Evolutionary conservation across 176 grass and related monocot species (phyloP).

Genomic region (Musa itinerans): DNA sequence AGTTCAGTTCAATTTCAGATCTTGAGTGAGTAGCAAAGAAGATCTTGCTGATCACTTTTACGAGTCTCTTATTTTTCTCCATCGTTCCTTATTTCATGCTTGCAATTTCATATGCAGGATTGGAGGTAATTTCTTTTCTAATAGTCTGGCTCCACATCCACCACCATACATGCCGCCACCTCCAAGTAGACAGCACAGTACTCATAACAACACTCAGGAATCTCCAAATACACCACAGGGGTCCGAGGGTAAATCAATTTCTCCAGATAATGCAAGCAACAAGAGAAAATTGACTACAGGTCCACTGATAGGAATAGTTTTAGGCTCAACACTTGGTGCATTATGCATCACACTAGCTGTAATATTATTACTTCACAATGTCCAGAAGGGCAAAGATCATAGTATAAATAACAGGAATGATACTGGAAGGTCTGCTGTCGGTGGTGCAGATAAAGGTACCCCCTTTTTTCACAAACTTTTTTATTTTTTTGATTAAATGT

Average conservation of each 20-base stretch:
- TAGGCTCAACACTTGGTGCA: slow-evolving; percentile 49
- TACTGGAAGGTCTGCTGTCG: slow-evolving; percentile 41
- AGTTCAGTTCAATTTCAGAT: slow-evolving; percentile 65
- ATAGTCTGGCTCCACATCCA: slow-evolving; percentile 65
- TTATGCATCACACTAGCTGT: slow-evolving; percentile 38
- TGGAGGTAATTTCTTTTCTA: slow-evolving; percentile 75
- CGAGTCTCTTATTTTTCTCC: neutral
- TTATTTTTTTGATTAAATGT: slow-evolving; percentile 10
- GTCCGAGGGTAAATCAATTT: slow-evolving; percentile 21
- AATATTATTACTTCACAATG: slow-evolving; percentile 38
- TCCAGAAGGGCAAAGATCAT: slow-evolving; percentile 52
- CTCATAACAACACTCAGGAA: slow-evolving; percentile 25
- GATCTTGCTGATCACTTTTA: neutral
- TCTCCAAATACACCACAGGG: slow-evolving; percentile 31
- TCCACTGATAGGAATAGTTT: slow-evolving; percentile 48
- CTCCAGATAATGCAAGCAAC: slow-evolving; percentile 30
- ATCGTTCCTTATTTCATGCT: slow-evolving; percentile 1
- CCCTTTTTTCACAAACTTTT: slow-evolving; percentile 1
- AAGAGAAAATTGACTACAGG: slow-evolving; percentile 46
- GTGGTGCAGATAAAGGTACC: slow-evolving; percentile 66
- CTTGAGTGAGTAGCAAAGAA: slow-evolving; percentile 37
- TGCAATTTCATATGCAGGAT: slow-evolving; percentile 51
- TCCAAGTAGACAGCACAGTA: slow-evolving; percentile 38
- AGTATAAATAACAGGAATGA: slow-evolving; percentile 50
- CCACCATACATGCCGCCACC: slow-evolving; percentile 65